phyloP scores from a whole-genome alignment of 352 stramenopile genomes.

The Phytophthora sp. region DNA sequence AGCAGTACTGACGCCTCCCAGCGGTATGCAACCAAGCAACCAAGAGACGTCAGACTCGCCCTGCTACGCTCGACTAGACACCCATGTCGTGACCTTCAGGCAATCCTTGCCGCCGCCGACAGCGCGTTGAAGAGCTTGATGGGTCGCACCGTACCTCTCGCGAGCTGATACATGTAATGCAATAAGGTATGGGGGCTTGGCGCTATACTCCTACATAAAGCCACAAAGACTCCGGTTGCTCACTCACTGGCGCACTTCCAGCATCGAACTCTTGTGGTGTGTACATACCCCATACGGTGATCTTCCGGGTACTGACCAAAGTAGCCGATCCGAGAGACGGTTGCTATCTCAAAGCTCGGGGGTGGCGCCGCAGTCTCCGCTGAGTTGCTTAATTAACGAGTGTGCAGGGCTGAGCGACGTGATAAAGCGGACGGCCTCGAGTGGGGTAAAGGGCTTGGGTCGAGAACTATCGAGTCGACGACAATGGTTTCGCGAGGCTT shows the following conservation, averaged over 20 bases:
- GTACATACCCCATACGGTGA: slow-evolving; percentile 31
- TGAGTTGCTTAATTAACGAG: slow-evolving; percentile 26
- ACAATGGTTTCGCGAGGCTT: slow-evolving; percentile 8
- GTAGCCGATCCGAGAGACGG: slow-evolving; percentile 43
- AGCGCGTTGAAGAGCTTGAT: too few relatives aligned
- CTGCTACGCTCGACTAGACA: too few relatives aligned
- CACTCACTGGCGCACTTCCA: slow-evolving; percentile 29
- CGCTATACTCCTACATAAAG: too few relatives aligned
- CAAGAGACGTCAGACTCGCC: too few relatives aligned
- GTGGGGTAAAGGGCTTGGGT: slow-evolving; percentile 1
- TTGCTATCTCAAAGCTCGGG: slow-evolving; percentile 51
- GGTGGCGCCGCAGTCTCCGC: slow-evolving; percentile 20
- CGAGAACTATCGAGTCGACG: slow-evolving; percentile 8
- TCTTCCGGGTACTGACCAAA: slow-evolving; percentile 53
- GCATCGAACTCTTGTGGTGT: background rate
- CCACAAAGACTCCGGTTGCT: slow-evolving; percentile 2
- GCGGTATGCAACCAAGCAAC: too few relatives aligned
- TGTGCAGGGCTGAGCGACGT: slow-evolving; percentile 16
- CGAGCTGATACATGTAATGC: too few relatives aligned
- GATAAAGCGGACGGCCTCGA: slow-evolving; percentile 6
- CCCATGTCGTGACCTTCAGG: too few relatives aligned
- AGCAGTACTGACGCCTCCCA: too few relatives aligned
- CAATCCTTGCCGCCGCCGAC: too few relatives aligned
- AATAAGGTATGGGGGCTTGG: too few relatives aligned
- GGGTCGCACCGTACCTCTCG: too few relatives aligned